Evolutionary conservation across 495 filamentous ascomycete genomes (phyloP).

Genomic region (Aspergillus kassunensis): DNA sequence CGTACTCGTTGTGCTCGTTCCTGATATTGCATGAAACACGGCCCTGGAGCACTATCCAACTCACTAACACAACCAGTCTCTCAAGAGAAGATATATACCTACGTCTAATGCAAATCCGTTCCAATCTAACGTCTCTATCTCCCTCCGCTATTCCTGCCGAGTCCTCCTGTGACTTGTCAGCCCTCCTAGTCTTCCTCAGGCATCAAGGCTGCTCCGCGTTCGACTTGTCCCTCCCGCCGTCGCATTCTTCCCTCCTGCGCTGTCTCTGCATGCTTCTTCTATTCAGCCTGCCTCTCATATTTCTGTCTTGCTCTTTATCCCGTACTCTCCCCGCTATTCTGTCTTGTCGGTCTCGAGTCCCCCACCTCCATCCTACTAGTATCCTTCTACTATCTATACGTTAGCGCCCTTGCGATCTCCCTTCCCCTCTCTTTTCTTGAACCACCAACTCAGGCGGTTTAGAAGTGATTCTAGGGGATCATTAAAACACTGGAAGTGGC

Average conservation of each 20-base stretch:
- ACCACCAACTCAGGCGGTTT: conserved; percentile 9
- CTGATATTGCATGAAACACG: conserved; percentile 1
- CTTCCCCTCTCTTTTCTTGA: conserved; percentile 1
- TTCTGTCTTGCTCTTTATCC: background rate
- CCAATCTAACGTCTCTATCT: conserved; percentile 12
- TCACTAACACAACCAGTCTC: conserved; percentile 6
- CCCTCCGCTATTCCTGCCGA: conserved; percentile 5
- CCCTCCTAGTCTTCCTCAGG: conserved; percentile 22
- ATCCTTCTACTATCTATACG: conserved; percentile 6
- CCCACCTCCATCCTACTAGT: conserved; percentile 5
- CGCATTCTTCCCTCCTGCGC: conserved; percentile 15
- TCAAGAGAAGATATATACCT: background rate
- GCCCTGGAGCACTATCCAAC: background rate
- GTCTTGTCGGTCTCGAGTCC: conserved; percentile 5
- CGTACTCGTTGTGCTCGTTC: background rate
- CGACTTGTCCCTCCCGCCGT: conserved; percentile 6
- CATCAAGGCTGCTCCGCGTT: conserved; percentile 21
- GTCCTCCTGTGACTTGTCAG: conserved; percentile 20
- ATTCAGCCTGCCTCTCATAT: conserved; percentile 1
- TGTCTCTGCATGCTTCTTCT: conserved; percentile 13
- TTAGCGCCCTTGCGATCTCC: conserved; percentile 21
- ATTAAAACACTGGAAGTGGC: conserved; percentile 17
- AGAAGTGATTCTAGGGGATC: conserved; percentile 11
- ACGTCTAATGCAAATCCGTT: conserved; percentile 17
- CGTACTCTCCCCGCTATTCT: conserved; percentile 3